Conservation (phyloP, 192 early-diverging fungal species). For the Backusella liffmaniae region DNA sequence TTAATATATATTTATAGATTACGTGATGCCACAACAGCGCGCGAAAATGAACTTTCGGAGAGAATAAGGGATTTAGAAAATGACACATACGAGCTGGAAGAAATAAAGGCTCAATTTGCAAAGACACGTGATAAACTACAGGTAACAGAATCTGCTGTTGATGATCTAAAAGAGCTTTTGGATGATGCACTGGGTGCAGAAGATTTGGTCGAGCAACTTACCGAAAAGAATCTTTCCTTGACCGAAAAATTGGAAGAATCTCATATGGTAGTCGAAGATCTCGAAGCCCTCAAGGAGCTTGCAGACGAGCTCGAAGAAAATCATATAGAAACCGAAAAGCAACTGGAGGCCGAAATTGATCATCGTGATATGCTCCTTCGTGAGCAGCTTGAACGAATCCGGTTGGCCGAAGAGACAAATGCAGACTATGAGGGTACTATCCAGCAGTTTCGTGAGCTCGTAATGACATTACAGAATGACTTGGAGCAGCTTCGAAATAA, state of each 20-base stretch:
- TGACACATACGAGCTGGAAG: constrained; percentile 58
- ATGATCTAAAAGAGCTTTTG: constrained; percentile 78
- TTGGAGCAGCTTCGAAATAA: constrained; percentile 68
- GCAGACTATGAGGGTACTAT: constrained; percentile 87
- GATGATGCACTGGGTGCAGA: constrained; percentile 83
- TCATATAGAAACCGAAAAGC: constrained; percentile 85
- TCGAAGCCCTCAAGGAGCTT: constrained; percentile 87
- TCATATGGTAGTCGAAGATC: constrained; percentile 74
- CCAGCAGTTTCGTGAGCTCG: constrained; percentile 82
- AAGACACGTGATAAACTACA: constrained; percentile 54
- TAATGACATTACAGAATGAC: constrained; percentile 73
- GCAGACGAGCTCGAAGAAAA: constrained; percentile 94
- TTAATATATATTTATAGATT: constrained; percentile 42
- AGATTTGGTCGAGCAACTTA: constrained; percentile 81
- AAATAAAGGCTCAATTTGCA: constrained; percentile 58
- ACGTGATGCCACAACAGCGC: constrained; percentile 74
- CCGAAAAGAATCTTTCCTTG: constrained; percentile 80
- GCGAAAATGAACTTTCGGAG: constrained; percentile 64
- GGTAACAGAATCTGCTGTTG: constrained; percentile 70
- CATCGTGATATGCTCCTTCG: constrained; percentile 68
- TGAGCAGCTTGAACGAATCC: constrained; percentile 58
- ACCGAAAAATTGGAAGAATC: constrained; percentile 80
- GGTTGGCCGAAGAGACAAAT: constrained; percentile 73
- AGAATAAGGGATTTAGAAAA: constrained; percentile 70
- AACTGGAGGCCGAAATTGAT: constrained; percentile 82